A percentile compares a stretch with the other conserved stretches of the same genome.
phyloP scores from a whole-genome alignment of 352 stramenopile species.

The Stramenopiles sp. region DNA sequence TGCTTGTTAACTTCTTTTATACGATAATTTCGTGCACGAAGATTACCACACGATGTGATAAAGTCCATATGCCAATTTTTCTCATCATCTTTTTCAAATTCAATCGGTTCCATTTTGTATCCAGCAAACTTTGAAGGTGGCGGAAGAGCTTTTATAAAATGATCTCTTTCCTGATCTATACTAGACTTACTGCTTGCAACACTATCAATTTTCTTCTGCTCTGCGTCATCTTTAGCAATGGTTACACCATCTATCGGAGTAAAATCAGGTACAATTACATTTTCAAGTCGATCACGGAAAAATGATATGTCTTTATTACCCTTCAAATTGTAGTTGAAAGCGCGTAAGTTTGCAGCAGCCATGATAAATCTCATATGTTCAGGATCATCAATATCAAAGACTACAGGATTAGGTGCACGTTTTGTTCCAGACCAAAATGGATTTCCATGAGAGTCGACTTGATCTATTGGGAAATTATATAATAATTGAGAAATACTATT shows the following conservation, averaged over 20 bases:
- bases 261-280: background rate
- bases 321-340: constrained; percentile 20
- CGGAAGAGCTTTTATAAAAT: no score
- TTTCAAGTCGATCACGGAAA: background rate
- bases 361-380: constrained; percentile 80
- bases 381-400: constrained; percentile 49
- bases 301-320: background rate
- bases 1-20: constrained; percentile 89
- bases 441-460: constrained; percentile 64
- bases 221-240: constrained; percentile 21
- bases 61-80: constrained; percentile 77
- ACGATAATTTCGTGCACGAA: constrained; percentile 74
- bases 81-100: constrained; percentile 92
- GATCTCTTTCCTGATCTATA: background rate
- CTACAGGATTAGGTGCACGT: constrained; percentile 57
- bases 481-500: constrained; percentile 89
- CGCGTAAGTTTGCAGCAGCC: constrained; percentile 61
- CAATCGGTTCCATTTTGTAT: constrained; percentile 18
- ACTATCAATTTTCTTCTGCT: constrained; percentile 13
- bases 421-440: constrained; percentile 94
- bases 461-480: constrained; percentile 73
- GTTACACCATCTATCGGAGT: constrained; percentile 18
- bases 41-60: constrained; percentile 66
- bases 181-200: constrained; percentile 12
- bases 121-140: background rate